Conservation (phyloP, 2,329 filamentous ascomycete genomes). For the Penicillium crustosum region DNA sequence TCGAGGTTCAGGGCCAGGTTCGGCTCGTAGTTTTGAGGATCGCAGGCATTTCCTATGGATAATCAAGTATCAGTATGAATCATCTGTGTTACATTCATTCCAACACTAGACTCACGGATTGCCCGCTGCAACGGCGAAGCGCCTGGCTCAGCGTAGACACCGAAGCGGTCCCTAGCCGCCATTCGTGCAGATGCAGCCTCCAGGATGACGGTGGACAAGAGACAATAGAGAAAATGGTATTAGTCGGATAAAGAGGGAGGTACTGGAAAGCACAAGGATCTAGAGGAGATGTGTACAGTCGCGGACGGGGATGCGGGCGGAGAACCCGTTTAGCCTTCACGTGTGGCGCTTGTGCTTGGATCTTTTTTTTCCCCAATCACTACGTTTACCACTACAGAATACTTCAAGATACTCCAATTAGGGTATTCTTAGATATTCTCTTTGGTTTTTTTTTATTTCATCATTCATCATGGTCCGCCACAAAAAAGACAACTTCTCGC, state of each 20-base stretch:
- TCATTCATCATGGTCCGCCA: conserved; percentile 74
- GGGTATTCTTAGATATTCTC: neutral
- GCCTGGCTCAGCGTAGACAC: conserved; percentile 73
- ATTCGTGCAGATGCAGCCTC: conserved; percentile 95
- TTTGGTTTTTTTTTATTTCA: neutral
- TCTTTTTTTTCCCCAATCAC: conserved; percentile 12
- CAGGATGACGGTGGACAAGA: conserved; percentile 55
- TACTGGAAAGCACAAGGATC: conserved; percentile 14
- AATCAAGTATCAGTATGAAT: conserved; percentile 16
- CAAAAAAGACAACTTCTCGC: conserved; percentile 80
- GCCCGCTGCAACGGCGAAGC: conserved; percentile 90
- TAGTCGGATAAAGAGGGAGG: conserved; percentile 5
- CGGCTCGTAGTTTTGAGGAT: conserved; percentile 95
- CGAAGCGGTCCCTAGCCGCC: conserved; percentile 91
- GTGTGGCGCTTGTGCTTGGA: conserved; percentile 28
- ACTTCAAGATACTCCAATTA: neutral
- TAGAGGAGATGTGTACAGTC: conserved; percentile 15
- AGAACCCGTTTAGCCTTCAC: conserved; percentile 25
- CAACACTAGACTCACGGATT: conserved; percentile 60
- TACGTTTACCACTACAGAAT: neutral
- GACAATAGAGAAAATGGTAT: conserved; percentile 3
- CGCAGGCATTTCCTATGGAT: conserved; percentile 76
- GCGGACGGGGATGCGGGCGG: conserved; percentile 22
- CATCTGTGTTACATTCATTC: neutral
- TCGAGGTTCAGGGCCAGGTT: conserved; percentile 96